Percentiles rank a stretch among this genome's conserved stretches.
Evolutionary conservation across 768 basidiomycete species (phyloP).

Genomic region (Aureoboletus auriporus): DNA sequence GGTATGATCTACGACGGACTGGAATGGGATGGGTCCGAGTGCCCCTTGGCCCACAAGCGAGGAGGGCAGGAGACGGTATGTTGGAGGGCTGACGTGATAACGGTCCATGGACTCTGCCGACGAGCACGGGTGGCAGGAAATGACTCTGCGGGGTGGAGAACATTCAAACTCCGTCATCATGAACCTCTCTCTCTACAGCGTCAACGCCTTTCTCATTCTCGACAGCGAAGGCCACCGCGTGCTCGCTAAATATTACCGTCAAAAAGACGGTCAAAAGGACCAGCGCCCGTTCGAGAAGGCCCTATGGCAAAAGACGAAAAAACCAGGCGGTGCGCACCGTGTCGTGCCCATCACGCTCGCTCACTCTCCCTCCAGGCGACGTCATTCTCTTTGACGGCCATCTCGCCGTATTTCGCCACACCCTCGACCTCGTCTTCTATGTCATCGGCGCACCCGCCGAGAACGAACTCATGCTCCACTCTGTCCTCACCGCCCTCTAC

Average conservation of each 20-base stretch:
- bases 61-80: constrained; percentile 29
- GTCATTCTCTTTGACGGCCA: constrained; percentile 89
- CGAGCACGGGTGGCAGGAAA: constrained; percentile 10
- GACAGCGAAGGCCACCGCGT: constrained; percentile 96
- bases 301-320: constrained; percentile 93
- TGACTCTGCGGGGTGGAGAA: constrained; percentile 45
- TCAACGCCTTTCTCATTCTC: constrained; percentile 85
- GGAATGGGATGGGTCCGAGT: constrained; percentile 13
- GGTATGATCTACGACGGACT: constrained; percentile 10
- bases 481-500: constrained; percentile 77
- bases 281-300: constrained; percentile 95
- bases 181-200: constrained; percentile 87
- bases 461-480: constrained; percentile 94
- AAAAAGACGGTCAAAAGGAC: constrained; percentile 72
- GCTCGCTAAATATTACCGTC: constrained; percentile 90
- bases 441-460: constrained; percentile 82
- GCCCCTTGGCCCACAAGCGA: constrained; percentile 30
- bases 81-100: constrained; percentile 26
- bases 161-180: constrained; percentile 26
- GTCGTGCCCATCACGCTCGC: background rate
- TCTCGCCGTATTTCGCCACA: constrained; percentile 91
- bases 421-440: constrained; percentile 94
- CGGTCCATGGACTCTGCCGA: constrained; percentile 24
- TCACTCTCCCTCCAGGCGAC: constrained; percentile 55
- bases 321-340: constrained; percentile 69